phyloP scores from a whole-genome alignment of 768 basidiomycete species.

The Russula griseocarnosa region DNA sequence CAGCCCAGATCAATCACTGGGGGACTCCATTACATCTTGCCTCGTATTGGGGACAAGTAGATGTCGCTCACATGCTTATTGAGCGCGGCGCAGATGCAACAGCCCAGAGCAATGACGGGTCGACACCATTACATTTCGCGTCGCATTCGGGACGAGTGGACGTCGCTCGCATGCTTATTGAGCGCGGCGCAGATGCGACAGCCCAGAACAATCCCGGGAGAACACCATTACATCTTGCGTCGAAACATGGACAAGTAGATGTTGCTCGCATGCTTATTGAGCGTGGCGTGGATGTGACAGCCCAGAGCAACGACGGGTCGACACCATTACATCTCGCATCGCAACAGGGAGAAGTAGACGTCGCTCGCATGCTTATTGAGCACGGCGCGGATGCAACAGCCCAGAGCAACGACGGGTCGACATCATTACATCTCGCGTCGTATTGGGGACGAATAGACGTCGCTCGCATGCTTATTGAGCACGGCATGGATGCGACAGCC shows the following conservation, averaged over 20 bases:
- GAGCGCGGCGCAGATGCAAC: background rate
- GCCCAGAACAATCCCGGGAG: background rate
- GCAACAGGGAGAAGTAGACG: too few species aligned
- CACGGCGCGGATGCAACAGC: too few species aligned
- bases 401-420: too few species aligned
- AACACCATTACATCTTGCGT: background rate
- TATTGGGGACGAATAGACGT: too few species aligned
- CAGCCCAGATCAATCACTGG: background rate
- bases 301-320: too few species aligned
- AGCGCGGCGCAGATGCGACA: background rate
- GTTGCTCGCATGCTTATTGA: too few species aligned
- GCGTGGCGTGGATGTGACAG: too few species aligned
- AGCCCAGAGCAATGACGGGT: too few species aligned
- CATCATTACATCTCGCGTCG: too few species aligned
- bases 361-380: too few species aligned
- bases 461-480: background rate
- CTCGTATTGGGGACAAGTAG: background rate
- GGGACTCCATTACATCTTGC: background rate
- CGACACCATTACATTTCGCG: background rate
- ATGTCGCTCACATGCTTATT: background rate
- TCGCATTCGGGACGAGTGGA: accelerated
- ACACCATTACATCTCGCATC: too few species aligned
- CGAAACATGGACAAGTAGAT: background rate
- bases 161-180: background rate
- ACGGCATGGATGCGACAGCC: background rate